phyloP scores from a whole-genome alignment of 768 basidiomycete genomes.

The Daedalea quercina region DNA sequence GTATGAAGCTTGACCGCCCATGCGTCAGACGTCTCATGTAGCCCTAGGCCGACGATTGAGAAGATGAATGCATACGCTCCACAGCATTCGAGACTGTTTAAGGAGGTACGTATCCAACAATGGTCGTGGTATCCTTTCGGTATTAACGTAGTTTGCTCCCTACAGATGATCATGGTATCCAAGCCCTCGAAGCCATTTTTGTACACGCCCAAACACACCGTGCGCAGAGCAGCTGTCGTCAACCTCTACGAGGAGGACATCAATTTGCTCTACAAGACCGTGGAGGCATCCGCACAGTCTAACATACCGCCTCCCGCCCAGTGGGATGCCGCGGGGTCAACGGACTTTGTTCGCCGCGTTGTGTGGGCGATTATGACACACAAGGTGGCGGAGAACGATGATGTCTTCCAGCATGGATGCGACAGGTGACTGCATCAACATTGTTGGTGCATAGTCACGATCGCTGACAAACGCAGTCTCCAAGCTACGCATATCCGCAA shows the following conservation, averaged over 20 bases:
- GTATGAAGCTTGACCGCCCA: not conserved
- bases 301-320: conserved; percentile 22
- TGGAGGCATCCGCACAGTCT: conserved; percentile 27
- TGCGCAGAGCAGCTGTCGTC: conserved; percentile 21
- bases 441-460: conserved; percentile 13
- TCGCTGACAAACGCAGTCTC: conserved; percentile 14
- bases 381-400: conserved; percentile 26
- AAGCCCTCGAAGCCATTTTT: conserved; percentile 24
- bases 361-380: conserved; percentile 27
- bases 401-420: conserved; percentile 12
- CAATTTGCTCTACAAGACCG: conserved; percentile 26
- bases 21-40: not conserved
- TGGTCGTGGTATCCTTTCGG: not conserved
- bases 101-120: conserved; percentile 32
- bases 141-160: too few species aligned
- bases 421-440: not conserved
- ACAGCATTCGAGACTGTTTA: conserved; percentile 38
- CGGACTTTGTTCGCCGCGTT: conserved; percentile 26
- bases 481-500: conserved; percentile 28
- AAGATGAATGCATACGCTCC: conserved; percentile 36
- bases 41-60: conserved; percentile 25
- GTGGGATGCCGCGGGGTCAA: conserved; percentile 19
- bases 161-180: conserved; percentile 30
- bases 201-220: conserved; percentile 27
- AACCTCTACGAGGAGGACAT: conserved; percentile 34